Conservation (phyloP, 2,329 filamentous ascomycete genomes). For the Sporothrix euskadiensis region DNA sequence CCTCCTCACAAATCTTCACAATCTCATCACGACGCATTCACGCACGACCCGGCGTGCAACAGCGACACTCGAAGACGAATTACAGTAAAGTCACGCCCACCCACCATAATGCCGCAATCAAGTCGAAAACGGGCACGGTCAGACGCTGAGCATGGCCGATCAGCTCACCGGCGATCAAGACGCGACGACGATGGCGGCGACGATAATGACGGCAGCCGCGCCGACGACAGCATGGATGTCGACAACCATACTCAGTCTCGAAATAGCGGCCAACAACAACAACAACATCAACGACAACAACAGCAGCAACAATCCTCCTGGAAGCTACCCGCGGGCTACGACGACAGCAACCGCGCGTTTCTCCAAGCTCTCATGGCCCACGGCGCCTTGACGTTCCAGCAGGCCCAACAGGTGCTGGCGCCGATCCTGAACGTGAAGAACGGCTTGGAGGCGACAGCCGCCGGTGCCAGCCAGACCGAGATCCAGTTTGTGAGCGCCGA, state of each 20-base stretch:
- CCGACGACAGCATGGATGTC: not conserved
- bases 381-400: conserved; percentile 72
- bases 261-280: not conserved
- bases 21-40: not conserved
- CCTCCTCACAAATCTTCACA: not conserved
- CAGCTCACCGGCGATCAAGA: not conserved
- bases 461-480: conserved; percentile 65
- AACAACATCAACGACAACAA: not conserved
- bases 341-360: conserved; percentile 78
- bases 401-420: conserved; percentile 73
- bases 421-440: conserved; percentile 63
- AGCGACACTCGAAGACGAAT: not conserved
- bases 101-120: not conserved
- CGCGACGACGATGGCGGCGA: not conserved
- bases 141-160: not conserved
- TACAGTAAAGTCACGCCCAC: not conserved
- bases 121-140: conserved; percentile 11
- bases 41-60: not conserved
- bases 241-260: not conserved
- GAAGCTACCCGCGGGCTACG: conserved; percentile 43
- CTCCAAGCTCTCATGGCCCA: conserved; percentile 83
- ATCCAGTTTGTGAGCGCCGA: conserved; percentile 44
- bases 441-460: conserved; percentile 59
- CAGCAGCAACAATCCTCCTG: not conserved
- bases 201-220: not conserved